Conservation (phyloP, 805 yeast species). For the Zygotorulaspora chibaensis region DNA sequence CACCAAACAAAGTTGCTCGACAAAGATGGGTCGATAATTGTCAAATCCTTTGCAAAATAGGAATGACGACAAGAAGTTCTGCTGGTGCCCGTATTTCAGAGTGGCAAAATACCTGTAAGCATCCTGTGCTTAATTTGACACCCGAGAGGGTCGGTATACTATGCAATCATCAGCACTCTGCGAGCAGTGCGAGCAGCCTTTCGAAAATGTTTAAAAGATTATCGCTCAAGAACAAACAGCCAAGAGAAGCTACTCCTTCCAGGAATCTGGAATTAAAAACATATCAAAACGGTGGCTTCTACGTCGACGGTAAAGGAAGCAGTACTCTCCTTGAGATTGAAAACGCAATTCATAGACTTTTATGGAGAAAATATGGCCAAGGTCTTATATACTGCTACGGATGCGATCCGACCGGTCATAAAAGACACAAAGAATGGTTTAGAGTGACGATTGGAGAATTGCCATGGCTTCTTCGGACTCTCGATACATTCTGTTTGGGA, state of each 20-base stretch:
- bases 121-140: constrained; percentile 25
- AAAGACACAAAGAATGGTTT: constrained; percentile 30
- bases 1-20: constrained; percentile 1
- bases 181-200: constrained; percentile 1
- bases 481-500: constrained; percentile 7
- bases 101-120: constrained; percentile 30
- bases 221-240: constrained; percentile 6
- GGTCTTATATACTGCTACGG: constrained; percentile 30
- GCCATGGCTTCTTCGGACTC: constrained; percentile 6
- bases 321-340: constrained; percentile 21
- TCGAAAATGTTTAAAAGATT: constrained; percentile 13
- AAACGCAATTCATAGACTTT: constrained; percentile 20
- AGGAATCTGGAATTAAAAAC: constrained; percentile 7
- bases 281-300: constrained; percentile 28
- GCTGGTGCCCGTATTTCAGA: constrained; percentile 27
- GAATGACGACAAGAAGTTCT: constrained; percentile 28
- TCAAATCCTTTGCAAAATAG: constrained; percentile 29
- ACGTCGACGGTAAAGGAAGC: constrained; percentile 16
- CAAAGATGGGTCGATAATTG: constrained; percentile 19
- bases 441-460: constrained; percentile 25
- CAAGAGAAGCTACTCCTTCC: not conserved
- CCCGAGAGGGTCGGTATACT: constrained; percentile 19
- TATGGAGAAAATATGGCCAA: constrained; percentile 31
- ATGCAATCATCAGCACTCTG: not conserved
- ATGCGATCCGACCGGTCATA: constrained; percentile 21